phyloP scores from a whole-genome alignment of 345 rosid genomes.

The Pistacia integerrima region DNA sequence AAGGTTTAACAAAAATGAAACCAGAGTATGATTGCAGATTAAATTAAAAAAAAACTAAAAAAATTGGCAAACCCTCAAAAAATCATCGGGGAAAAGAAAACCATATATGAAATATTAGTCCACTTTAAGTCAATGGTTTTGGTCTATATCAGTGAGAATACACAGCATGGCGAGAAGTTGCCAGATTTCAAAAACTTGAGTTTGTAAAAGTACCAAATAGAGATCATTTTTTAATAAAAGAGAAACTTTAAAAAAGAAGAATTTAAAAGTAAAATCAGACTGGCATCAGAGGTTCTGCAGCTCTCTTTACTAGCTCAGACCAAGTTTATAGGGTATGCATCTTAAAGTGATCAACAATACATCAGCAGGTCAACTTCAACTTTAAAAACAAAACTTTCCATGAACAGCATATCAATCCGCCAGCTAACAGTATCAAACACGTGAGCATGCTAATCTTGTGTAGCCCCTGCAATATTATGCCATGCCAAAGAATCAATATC shows the following conservation, averaged over 20 bases:
- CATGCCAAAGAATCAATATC: constrained; percentile 75
- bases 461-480: constrained; percentile 72
- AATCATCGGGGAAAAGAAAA: not conserved
- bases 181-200: constrained; percentile 22
- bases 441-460: constrained; percentile 69
- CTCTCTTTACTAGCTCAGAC: constrained; percentile 30
- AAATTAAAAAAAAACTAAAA: not conserved
- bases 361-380: constrained; percentile 51
- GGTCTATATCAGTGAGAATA: constrained; percentile 14
- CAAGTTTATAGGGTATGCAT: constrained; percentile 30
- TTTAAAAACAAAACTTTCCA: constrained; percentile 60
- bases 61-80: not conserved
- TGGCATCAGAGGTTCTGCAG: constrained; percentile 15
- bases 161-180: constrained; percentile 4
- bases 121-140: constrained; percentile 16
- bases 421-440: constrained; percentile 71
- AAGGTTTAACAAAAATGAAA: not conserved
- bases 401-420: constrained; percentile 76
- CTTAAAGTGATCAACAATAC: constrained; percentile 41
- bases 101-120: not conserved
- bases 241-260: not conserved
- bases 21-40: not conserved
- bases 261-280: not conserved
- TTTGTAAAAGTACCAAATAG: constrained; percentile 10
- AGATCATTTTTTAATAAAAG: constrained; percentile 6